Evolutionary conservation across 2,329 filamentous ascomycete genomes (phyloP), one percentile per base, ranked within the genome.

Genomic region (Colletotrichum euphorbiae): DNA sequence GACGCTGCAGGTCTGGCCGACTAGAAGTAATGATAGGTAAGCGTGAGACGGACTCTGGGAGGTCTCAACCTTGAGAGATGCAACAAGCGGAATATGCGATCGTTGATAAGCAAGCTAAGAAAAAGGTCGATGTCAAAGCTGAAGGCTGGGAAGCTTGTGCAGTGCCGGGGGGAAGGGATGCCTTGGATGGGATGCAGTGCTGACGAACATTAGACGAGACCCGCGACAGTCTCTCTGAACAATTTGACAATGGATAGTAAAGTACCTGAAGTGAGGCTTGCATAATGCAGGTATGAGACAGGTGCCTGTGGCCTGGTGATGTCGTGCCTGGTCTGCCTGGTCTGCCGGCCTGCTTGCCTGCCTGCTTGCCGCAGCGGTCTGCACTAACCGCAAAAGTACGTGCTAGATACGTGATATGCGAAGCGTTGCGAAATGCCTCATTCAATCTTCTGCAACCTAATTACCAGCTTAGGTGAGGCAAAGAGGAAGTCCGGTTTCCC

Each of bases 191-290:
- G 52, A 52, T 64, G 56, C 46, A 48, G 36, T 54, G 60, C 60
- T 59, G 61, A 54, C 60, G 60, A 28, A 68, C 61, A 65, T 68
- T 19, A 48, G 66, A 68, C 48, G 61, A 62, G 54, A 50, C 61
- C 54, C 54, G 61, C 50, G 65, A 50, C 48, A 24, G 40, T 28
- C 6, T 52, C 45, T 42, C 2, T 31, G 60, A 28, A 52, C 19
- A 62, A 55, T 55, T 65, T 33, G 54, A 55, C 24, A 17, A 36
- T 19, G 36, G 45, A 36, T 11, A n/a, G n/a, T n/a, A 24, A 36
- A 24, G 38, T 51, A 17, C 38, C 28, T 38, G 28, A 60, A 21
- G 15, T 33, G 42, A 62, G 24, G 43, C 28, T 50, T 62, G 58
- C 42, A 42, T 24, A 48, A n/a, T 33, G 31, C 43, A 19, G 21